Conservation (phyloP, 2,329 filamentous ascomycete genomes). For the Xylaria sp. region DNA sequence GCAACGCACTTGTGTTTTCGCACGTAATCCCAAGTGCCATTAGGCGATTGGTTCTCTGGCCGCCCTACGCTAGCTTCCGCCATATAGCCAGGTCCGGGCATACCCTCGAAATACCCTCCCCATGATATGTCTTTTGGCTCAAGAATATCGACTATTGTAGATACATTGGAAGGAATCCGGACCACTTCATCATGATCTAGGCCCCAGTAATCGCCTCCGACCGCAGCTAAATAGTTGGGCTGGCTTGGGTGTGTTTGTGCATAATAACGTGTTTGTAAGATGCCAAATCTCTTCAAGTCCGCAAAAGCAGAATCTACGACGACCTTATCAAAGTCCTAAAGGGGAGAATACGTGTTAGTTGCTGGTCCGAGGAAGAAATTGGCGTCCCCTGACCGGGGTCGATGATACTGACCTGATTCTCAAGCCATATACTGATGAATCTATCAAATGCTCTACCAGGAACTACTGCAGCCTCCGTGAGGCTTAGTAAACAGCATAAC, state of each 20-base stretch:
- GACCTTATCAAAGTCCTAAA: constrained; percentile 57
- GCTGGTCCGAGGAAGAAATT: background rate
- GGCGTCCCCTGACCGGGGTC: background rate
- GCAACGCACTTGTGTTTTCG: constrained; percentile 53
- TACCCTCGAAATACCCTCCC: constrained; percentile 59
- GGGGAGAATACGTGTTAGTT: constrained; percentile 17
- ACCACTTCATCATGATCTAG: constrained; percentile 58
- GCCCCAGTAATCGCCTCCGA: constrained; percentile 61
- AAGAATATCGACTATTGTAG: constrained; percentile 58
- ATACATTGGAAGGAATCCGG: constrained; percentile 57
- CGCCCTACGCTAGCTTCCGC: constrained; percentile 51
- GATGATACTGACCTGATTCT: constrained; percentile 53
- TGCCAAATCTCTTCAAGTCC: constrained; percentile 56
- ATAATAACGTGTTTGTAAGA: constrained; percentile 57
- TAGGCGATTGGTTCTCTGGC: constrained; percentile 37
- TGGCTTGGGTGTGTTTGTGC: constrained; percentile 58
- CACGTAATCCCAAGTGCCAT: constrained; percentile 52
- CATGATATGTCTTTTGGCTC: constrained; percentile 55
- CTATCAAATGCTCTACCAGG: constrained; percentile 54
- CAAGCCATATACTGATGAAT: constrained; percentile 58
- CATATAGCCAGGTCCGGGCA: constrained; percentile 60
- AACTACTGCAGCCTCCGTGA: constrained; percentile 45
- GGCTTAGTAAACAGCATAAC: constrained; percentile 34
- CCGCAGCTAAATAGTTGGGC: constrained; percentile 59
- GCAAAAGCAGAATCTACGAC: constrained; percentile 53